Base-by-base conservation (phyloP, 2,329 filamentous ascomycete genomes). In the Aspergillus oerlinghausenensis region DNA sequence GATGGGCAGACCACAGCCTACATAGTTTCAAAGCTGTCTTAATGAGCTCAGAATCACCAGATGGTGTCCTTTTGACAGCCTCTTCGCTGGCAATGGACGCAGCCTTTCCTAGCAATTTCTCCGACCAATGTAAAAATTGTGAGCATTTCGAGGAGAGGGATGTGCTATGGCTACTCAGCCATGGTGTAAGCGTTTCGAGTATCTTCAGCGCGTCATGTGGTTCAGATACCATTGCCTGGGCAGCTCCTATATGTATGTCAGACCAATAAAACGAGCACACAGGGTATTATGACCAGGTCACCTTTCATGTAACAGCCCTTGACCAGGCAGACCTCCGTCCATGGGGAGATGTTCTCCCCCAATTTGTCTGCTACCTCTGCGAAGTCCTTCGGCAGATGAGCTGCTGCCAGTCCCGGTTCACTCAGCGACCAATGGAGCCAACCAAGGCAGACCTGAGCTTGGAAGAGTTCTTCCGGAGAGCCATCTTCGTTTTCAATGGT, bases 341-440 rank as follows among this genome's bases (percentile, higher is more conserved):
- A 97, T 68, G 87, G 84, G 2, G 84, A 83, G 14, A 84, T 74
- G 25, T 73, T 65, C 47, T 80, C 77, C 8, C 79, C 79, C 55
- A 86, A 71, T 42, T 78, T 76, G 28, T 80, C 71, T 57, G 84
- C 77, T 32, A 83, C 80, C 48, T 80, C 77, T 49, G 82, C 81
- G 51, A 90, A 79, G 61, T 84, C 82, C 56, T 79, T 80, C 3
- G 90, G 89, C 14, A 96, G 77, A 55, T 79, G 82, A 38, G 77
- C 76, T 45, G 83, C 74, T 40, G 88, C 87, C 45, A 84, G 71
- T 1, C 77, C 78, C 61, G 88, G 88, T 64, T 95, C 88, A 35
- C 84, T 86, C 53, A 88, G 74, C 8, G 86, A 84, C 85, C 89
- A 96, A 68, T 95, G 86, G 65, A 96, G 80, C 89, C 92, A 95